Evolutionary conservation across 495 filamentous ascomycete species (phyloP).

Genomic region (Talaromyces stipitatus): DNA sequence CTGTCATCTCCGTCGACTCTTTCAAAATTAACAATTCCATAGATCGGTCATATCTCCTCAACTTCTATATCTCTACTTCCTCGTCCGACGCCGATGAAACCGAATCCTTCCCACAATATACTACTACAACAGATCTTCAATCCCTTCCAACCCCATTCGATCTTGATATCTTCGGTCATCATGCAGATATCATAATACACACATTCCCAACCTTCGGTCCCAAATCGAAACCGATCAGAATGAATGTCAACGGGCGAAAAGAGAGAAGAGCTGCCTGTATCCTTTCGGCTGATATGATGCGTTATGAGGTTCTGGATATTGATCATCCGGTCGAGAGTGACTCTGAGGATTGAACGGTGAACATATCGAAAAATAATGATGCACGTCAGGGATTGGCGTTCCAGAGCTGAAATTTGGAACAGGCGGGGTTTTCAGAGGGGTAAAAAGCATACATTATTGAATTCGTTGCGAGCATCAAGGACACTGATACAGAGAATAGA

Average conservation of each 20-base stretch:
- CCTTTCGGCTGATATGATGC: constrained; percentile 45
- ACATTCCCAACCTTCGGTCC: constrained; percentile 26
- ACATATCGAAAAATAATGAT: neutral
- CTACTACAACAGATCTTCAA: neutral
- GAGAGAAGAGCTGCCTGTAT: constrained; percentile 48
- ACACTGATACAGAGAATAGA: neutral
- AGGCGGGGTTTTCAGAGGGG: neutral
- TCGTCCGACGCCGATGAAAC: constrained; percentile 11
- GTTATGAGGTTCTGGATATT: constrained; percentile 51
- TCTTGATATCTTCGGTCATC: constrained; percentile 13
- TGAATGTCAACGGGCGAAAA: constrained; percentile 49
- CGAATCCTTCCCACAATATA: constrained; percentile 9
- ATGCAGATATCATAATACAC: constrained; percentile 21
- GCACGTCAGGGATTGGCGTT: neutral
- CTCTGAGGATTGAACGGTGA: constrained; percentile 8
- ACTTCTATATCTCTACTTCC: constrained; percentile 12
- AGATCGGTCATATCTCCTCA: constrained; percentile 27
- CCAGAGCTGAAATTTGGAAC: too few species aligned
- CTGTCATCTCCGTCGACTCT: neutral
- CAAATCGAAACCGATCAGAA: constrained; percentile 33
- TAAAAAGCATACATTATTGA: too few species aligned
- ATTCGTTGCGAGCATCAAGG: too few species aligned
- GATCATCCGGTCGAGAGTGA: constrained; percentile 33
- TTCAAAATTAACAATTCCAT: constrained; percentile 7
- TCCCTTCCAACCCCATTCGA: neutral